Evolutionary conservation across 1,284 basidiomycete genomes (phyloP), one percentile per base, ranked within the genome.

Genomic region (Ustilago loliicola): DNA sequence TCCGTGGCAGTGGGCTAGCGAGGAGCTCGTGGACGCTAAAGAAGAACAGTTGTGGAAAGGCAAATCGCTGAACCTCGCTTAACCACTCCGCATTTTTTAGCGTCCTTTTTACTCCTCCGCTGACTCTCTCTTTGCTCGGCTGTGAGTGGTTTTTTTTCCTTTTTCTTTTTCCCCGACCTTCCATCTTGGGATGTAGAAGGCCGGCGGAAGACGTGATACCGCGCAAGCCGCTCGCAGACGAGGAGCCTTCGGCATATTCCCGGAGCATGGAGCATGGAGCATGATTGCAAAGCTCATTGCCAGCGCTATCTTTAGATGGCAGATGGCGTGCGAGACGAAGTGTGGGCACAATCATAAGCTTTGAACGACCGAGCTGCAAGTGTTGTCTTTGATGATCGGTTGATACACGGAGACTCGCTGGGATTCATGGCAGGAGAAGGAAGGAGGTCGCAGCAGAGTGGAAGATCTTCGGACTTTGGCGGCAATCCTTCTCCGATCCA

Each of bases 1-100:
- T 40, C 15, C 38, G 17, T 40, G 19, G 9, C 17, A 19, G 38
- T 40, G 38, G 38, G 9, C 38, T 40, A 40, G 38, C 38, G 38
- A 40, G 38, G 17, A 7, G 19, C 38, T 40, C 38, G 38, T 40
- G 38, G 13, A 17, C 29, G 27, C 7, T 29, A n/a, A 30, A 52
- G 17, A 29, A 9, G 6, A 2, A 52, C 19, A 10, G 55, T 27
- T 30, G 40, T 3, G 27, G n/a, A n/a, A 58, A 23, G 4, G 7
- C 11, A 25, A 40, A 42, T 17, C 9, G 34, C 30, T 15, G 34
- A 32, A 45, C 25, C 58, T 60, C 58, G 58, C 47, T 60, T 60
- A 60, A 47, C 30, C 7, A 27, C 30, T 59, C 30, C 30, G 57
- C 57, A 59, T 34, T 27, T 48, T 48, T 59, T 60, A 60, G 58